phyloP scores from a whole-genome alignment of 768 basidiomycete species.

The Pleurotus platypus region DNA sequence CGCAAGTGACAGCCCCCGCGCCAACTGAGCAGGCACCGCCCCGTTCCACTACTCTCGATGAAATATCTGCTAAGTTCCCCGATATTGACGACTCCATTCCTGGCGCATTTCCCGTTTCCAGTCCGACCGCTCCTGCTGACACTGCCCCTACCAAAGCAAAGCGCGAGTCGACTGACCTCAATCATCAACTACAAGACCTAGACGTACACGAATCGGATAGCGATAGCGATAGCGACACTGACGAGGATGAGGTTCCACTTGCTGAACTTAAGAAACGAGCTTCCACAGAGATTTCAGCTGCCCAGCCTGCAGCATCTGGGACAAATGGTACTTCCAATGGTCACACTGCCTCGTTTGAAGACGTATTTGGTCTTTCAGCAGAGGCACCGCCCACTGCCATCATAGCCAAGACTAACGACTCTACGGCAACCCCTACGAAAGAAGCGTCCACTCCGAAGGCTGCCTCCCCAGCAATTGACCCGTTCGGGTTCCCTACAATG shows the following conservation, averaged over 20 bases:
- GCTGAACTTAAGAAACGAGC: constrained; percentile 27
- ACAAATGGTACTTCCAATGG: constrained; percentile 11
- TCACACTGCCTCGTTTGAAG: constrained; percentile 43
- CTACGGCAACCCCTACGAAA: neutral
- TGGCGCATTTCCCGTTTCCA: constrained; percentile 10
- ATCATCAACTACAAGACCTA: constrained; percentile 51
- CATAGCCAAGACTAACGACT: constrained; percentile 3
- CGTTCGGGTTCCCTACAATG: constrained; percentile 6
- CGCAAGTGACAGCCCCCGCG: constrained; percentile 3
- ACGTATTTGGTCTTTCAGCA: constrained; percentile 45
- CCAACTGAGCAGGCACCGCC: constrained; percentile 6
- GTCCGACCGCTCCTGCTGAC: constrained; percentile 8
- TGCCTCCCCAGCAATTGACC: constrained; percentile 18
- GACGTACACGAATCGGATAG: constrained; percentile 46
- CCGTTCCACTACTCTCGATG: neutral
- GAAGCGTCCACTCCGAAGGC: constrained; percentile 18
- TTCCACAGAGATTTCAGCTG: neutral
- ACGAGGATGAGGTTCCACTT: constrained; percentile 43
- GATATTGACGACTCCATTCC: constrained; percentile 1
- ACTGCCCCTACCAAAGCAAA: too few species aligned
- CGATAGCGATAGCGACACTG: constrained; percentile 35
- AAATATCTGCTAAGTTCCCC: constrained; percentile 4
- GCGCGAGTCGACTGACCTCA: constrained; percentile 47
- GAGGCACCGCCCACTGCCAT: constrained; percentile 17
- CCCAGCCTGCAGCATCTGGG: constrained; percentile 13